Base-by-base conservation (phyloP, 495 filamentous ascomycete species). In the Hypoxylon lenormandii region DNA sequence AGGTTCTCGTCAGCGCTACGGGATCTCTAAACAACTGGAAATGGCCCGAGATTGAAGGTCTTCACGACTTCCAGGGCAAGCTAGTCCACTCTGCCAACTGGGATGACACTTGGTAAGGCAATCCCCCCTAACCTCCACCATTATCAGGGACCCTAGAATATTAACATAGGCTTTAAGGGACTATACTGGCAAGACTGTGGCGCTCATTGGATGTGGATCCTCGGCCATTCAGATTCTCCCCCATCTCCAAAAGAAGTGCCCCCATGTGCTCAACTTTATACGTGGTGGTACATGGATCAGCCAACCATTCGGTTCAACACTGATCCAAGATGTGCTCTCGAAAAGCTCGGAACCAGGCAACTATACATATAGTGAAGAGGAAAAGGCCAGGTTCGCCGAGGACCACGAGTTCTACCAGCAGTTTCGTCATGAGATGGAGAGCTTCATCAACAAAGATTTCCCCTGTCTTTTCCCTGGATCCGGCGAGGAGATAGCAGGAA, bases 241-340 rank as follows among this genome's bases (percentile, higher is more conserved):
- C 75, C 0, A 78, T 86, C 51, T 72, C 13, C 37, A 38, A 38
- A 38, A 38, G 37, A 28, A 28, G 11, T 38, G 13, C 10, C 37
- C 37, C 8, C 2, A 12, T 4, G 37, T 12, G 11, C 37, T 38
- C 37, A 11, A 38, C 64, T 90, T 86, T 37, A 84, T 85, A 12
- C 82, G 88, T 4, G 81, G 80, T 30, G 80, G 81, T 2, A 84
- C 85, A 18, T 90, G 88, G 88, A 80, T 90, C 11, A 38, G 37
- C 37, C 37, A n/a, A 38, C 13, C 37, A 8, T 38, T 28, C 26
- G 26, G 26, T 28, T 28, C 26, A 28, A 28, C 26, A 28, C 26
- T 28, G 26, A 28, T 28, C 26, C 26, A 28, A 7, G 26, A 28
- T 3, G 26, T 28, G 26, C 37, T 38, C 37, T 38, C 37, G 2